These are phyloP conservation scores for Sporothrix protearum DNA, from an alignment of 2,329 filamentous ascomycete genomes.

Conservation along the genomic window DNA sequence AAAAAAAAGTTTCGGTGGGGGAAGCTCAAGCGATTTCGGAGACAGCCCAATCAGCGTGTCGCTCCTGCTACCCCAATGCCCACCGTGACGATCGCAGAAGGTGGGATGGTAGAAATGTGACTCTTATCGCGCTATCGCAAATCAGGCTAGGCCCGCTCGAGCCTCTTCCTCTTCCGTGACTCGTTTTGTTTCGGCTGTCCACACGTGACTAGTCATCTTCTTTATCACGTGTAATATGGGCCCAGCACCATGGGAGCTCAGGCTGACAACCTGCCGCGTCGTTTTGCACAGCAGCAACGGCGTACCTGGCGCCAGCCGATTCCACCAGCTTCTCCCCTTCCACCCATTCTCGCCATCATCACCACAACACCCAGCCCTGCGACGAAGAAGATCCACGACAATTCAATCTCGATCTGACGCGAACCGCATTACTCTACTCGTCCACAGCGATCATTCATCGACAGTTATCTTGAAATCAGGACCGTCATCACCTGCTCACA, in stretches of 20 bases:
- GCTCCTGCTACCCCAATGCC: constrained; percentile 3
- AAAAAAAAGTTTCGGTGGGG: constrained; percentile 21
- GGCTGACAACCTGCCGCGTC: constrained; percentile 26
- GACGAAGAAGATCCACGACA: neutral
- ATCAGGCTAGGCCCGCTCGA: neutral
- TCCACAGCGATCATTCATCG: neutral
- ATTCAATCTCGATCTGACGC: neutral
- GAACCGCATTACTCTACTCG: neutral
- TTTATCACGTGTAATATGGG: neutral
- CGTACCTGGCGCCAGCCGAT: constrained; percentile 9
- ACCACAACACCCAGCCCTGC: constrained; percentile 6
- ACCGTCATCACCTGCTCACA: neutral
- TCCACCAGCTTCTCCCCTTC: constrained; percentile 21
- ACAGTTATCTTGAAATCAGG: neutral
- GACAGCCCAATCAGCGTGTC: constrained; percentile 14
- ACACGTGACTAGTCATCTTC: neutral
- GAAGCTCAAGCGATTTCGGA: constrained; percentile 19
- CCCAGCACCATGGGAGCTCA: neutral
- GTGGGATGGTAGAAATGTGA: neutral
- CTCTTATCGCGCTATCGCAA: neutral
- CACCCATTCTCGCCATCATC: constrained; percentile 13
- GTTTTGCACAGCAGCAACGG: constrained; percentile 7
- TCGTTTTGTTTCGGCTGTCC: neutral
- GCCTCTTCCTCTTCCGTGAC: too few species aligned
- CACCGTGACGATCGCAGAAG: constrained; percentile 5